Evolutionary conservation across 495 filamentous ascomycete species (phyloP), one percentile per base, ranked within the genome.

Genomic region (Talaromyces stipitatus): DNA sequence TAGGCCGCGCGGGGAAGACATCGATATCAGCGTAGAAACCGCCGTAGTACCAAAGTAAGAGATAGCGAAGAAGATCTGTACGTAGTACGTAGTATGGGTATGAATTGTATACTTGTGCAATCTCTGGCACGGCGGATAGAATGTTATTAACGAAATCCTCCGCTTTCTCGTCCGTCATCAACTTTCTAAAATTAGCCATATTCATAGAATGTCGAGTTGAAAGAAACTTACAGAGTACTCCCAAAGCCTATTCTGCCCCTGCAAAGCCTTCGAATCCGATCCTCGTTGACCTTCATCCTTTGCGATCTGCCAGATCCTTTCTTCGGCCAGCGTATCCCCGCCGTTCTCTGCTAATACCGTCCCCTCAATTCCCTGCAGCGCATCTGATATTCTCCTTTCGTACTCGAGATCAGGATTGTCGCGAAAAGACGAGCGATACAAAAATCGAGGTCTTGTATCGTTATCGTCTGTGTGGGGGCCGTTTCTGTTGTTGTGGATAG

Each of bases 11-110:
- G 1, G 72, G 72, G 36, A 60, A 67, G 38, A 74, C 64, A 56
- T 80, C 78, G 18, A 75, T 66, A 56, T 82, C 79, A 1, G 70
- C 73, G 58, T 81, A 82, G 48, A 76, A 78, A 20, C 79, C 79
- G 10, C 79, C 79, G 30, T 74, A 70, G 50, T 72, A 72, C 65
- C 69, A 72, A 12, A 82, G 58, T 0, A 80, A 55, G 5, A 79
- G 62, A 57, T 82, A 82, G 18, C 77, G 70, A n/a, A 81, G 64
- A 0, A 81, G 66, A 38, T 82, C 77, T 0, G 74, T 71, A 3
- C 72, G 71, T 7, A 75, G 71, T 27, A 77, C 69, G 20, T 68
- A 54, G 46, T 71, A 60, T 0, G 70, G 72, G 26, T 73, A 73
- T 30, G 68, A 66, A 20, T 66, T 52, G 57, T 72, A 75, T 2